A percentile compares a stretch with the other conserved stretches of the same genome.
Conservation (phyloP, 2,329 filamentous ascomycete genomes). For the Scleromitrula shiraiana region DNA sequence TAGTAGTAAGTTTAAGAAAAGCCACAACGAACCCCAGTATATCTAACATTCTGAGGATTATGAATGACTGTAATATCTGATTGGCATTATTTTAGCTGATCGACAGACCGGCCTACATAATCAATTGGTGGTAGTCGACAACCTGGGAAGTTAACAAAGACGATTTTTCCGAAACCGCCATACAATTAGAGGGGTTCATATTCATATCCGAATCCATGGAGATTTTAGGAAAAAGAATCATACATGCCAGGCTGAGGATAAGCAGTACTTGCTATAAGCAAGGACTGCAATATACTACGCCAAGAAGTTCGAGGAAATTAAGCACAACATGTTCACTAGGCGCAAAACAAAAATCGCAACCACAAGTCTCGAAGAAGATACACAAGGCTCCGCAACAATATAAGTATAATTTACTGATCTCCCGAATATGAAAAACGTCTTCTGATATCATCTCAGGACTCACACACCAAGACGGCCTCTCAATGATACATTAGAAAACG, state of each 20-base stretch:
- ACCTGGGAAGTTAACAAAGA: no score
- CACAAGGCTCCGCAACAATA: constrained; percentile 1
- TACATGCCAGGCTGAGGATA: neutral
- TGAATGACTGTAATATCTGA: no score
- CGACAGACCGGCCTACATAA: no score
- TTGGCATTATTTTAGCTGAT: no score
- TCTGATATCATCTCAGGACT: constrained; percentile 12
- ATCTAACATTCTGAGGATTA: no score
- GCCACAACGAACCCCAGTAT: no score
- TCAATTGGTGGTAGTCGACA: no score
- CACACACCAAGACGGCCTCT: constrained; percentile 13
- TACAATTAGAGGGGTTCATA: neutral
- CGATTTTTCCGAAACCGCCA: no score
- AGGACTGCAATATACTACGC: neutral
- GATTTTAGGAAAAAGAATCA: neutral
- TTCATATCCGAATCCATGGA: neutral
- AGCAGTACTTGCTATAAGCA: neutral
- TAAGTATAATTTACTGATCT: neutral
- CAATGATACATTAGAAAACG: neutral
- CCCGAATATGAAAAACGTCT: neutral
- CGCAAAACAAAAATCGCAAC: neutral
- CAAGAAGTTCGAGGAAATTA: neutral
- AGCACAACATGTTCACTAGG: constrained; percentile 1
- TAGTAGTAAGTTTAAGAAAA: no score
- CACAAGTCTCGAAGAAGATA: neutral